phyloP scores from a whole-genome alignment of 1,139 yeast genomes.

The Williopsis jadinii region DNA sequence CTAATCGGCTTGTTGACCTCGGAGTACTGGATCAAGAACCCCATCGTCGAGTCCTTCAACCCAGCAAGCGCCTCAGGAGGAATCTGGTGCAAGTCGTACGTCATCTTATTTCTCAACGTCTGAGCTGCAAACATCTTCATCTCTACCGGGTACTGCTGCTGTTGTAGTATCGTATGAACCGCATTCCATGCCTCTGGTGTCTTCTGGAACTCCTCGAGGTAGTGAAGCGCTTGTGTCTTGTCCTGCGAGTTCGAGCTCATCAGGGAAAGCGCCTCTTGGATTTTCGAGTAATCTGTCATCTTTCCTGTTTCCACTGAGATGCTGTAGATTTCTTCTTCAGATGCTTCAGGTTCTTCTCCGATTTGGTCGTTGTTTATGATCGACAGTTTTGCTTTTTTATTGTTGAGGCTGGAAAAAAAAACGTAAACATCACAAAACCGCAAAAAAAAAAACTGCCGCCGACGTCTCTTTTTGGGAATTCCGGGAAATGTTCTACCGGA shows the following conservation, averaged over 20 bases:
- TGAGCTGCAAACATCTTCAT: constrained; percentile 83
- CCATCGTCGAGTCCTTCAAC: constrained; percentile 57
- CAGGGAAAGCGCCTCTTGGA: constrained; percentile 19
- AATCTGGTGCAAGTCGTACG: constrained; percentile 77
- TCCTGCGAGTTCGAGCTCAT: constrained; percentile 21
- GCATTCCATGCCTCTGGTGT: constrained; percentile 64
- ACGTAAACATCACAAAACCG: too few relatives aligned
- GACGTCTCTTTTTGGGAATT: too few relatives aligned
- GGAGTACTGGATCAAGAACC: constrained; percentile 43
- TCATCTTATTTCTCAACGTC: constrained; percentile 76
- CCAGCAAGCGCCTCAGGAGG: constrained; percentile 45
- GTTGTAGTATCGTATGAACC: constrained; percentile 26
- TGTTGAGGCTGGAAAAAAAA: too few relatives aligned
- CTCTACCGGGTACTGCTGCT: constrained; percentile 31
- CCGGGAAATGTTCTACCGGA: too few relatives aligned
- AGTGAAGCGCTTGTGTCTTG: constrained; percentile 57
- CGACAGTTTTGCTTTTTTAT: too few relatives aligned
- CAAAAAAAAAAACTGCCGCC: too few relatives aligned
- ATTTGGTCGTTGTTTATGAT: too few relatives aligned
- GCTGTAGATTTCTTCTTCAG: too few relatives aligned
- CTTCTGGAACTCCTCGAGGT: constrained; percentile 76
- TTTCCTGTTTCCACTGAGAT: neutral
- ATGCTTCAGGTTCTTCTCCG: too few relatives aligned
- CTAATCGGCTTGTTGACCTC: constrained; percentile 49
- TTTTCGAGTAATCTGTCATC: constrained; percentile 8